Evolutionary conservation across 441 rosid species (phyloP).

Genomic region (Pelargonium citronellum): DNA sequence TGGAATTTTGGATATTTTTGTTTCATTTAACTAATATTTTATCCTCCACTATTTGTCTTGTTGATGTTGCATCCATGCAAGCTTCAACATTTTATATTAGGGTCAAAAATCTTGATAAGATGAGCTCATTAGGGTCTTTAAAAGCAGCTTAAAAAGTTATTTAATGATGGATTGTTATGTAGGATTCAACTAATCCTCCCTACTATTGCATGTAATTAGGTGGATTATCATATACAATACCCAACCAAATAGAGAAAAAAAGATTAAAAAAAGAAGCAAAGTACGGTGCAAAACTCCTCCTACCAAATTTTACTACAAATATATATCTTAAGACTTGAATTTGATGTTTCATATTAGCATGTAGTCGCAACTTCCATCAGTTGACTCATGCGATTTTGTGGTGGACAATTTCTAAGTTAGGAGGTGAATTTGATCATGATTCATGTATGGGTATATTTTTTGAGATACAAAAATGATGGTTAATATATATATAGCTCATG

Average conservation of each 20-base stretch:
- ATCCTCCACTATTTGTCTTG: neutral
- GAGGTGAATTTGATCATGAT: too few relatives aligned
- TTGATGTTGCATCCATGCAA: neutral
- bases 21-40: too few relatives aligned
- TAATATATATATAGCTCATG: neutral
- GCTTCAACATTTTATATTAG: neutral
- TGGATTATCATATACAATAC: constrained; percentile 14
- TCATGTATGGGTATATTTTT: too few relatives aligned
- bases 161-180: constrained; percentile 25
- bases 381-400: too few relatives aligned
- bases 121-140: constrained; percentile 11
- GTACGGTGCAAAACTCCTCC: neutral
- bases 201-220: constrained; percentile 13
- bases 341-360: too few relatives aligned
- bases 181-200: constrained; percentile 35
- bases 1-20: too few relatives aligned
- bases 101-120: constrained; percentile 10
- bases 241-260: neutral
- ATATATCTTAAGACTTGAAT: too few relatives aligned
- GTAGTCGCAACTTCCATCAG: too few relatives aligned
- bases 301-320: too few relatives aligned
- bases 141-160: constrained; percentile 1
- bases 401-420: too few relatives aligned
- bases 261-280: too few relatives aligned
- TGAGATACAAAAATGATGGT: neutral